Percentiles rank a stretch among this genome's conserved stretches.
These are phyloP conservation scores for Pythium rhizo-oryzae DNA, from an alignment of 352 stramenopile genomes.

Conservation along the genomic window DNA sequence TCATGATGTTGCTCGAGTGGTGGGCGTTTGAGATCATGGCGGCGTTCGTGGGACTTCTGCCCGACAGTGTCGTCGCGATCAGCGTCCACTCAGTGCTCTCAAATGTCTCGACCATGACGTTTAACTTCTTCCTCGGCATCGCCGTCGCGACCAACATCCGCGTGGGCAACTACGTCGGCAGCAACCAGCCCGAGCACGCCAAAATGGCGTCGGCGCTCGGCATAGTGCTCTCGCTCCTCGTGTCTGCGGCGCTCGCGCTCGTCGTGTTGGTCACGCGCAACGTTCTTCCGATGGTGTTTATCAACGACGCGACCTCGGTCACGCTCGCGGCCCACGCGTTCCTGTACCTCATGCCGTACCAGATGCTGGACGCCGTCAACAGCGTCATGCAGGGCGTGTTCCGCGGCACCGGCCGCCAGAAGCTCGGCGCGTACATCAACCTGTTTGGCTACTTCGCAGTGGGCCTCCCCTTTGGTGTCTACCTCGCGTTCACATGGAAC, in stretches of 20 bases:
- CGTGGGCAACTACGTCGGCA: conserved; percentile 23
- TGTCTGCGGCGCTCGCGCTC: conserved; percentile 41
- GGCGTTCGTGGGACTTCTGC: conserved; percentile 53
- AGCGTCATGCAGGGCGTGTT: conserved; percentile 75
- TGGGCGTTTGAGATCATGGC: conserved; percentile 71
- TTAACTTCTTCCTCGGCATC: conserved; percentile 57
- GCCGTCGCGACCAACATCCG: conserved; percentile 21
- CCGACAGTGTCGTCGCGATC: conserved; percentile 49
- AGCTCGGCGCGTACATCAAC: conserved; percentile 62
- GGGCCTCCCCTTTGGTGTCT: conserved; percentile 59
- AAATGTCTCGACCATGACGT: conserved; percentile 64
- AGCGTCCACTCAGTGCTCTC: conserved; percentile 67
- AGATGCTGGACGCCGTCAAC: conserved; percentile 74
- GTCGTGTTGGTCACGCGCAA: conserved; percentile 40
- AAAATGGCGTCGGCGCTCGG: conserved; percentile 40
- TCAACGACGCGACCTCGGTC: conserved; percentile 65
- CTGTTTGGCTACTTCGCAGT: conserved; percentile 72
- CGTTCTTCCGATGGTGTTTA: conserved; percentile 62
- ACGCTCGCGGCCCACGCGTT: conserved; percentile 48
- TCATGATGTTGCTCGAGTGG: conserved; percentile 73
- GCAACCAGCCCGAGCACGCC: conserved; percentile 31
- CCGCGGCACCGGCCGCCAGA: conserved; percentile 59
- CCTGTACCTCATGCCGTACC: conserved; percentile 66
- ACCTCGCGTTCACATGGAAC: conserved; percentile 60
- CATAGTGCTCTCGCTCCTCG: conserved; percentile 36